Evolutionary conservation across 2,329 filamentous ascomycete species (phyloP).

Genomic region (Paracoccidioides lutzii): DNA sequence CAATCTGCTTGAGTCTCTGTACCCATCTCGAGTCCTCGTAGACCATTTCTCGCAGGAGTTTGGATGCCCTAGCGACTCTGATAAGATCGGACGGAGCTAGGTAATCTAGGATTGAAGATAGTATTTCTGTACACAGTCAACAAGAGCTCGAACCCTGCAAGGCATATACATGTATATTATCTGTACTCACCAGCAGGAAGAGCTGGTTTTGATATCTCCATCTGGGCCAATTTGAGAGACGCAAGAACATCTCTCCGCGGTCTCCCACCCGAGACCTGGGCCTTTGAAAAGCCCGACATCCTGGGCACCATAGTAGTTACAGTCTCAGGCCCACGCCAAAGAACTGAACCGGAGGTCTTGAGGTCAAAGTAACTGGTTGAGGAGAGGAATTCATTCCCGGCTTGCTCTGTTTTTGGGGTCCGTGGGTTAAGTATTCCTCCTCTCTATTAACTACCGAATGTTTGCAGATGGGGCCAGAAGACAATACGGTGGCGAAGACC

Average conservation of each 20-base stretch:
- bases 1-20: slow-evolving; percentile 70
- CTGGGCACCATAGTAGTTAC: not conserved
- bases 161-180: not conserved
- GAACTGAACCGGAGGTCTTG: not conserved
- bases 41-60: slow-evolving; percentile 89
- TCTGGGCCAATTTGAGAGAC: slow-evolving; percentile 65
- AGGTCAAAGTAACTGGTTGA: not conserved
- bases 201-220: slow-evolving; percentile 63
- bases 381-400: not conserved
- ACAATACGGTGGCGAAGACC: not conserved
- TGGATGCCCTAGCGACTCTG: slow-evolving; percentile 70
- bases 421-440: not conserved
- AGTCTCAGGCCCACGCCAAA: not conserved
- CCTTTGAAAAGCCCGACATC: slow-evolving; percentile 12
- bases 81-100: slow-evolving; percentile 75
- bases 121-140: slow-evolving; percentile 52
- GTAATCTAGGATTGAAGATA: slow-evolving; percentile 78
- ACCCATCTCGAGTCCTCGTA: slow-evolving; percentile 98
- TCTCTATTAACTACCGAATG: not conserved
- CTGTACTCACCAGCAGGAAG: slow-evolving; percentile 60
- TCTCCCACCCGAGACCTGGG: slow-evolving; percentile 18
- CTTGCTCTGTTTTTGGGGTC: not conserved
- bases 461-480: not conserved
- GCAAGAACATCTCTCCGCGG: slow-evolving; percentile 49
- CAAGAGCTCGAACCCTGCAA: slow-evolving; percentile 4